Conservation (phyloP, 345 rosid species). For the Luvunga scandens region DNA sequence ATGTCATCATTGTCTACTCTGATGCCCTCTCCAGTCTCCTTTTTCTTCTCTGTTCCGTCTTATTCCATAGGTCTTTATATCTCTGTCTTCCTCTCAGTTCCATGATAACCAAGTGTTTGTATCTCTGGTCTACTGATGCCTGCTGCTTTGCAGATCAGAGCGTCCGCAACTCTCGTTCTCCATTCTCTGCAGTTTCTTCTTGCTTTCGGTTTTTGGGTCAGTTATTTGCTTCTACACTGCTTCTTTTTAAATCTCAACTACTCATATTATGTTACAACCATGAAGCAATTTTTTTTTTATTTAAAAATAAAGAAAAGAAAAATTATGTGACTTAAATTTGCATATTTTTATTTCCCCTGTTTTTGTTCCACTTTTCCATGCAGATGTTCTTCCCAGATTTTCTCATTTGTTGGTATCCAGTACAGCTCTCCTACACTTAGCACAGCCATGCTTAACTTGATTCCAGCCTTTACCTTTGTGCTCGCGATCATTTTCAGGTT, state of each 20-base stretch:
- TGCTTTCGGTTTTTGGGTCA: constrained; percentile 48
- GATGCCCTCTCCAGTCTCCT: no score
- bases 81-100: background rate
- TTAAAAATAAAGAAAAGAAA: no score
- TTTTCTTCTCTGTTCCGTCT: no score
- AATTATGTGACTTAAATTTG: no score
- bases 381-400: constrained; percentile 33
- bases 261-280: no score
- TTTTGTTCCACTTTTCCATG: background rate
- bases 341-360: background rate
- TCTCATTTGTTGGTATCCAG: constrained; percentile 49
- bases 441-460: constrained; percentile 56
- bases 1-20: constrained; percentile 19
- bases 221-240: background rate
- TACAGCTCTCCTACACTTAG: constrained; percentile 56
- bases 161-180: constrained; percentile 26
- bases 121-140: no score
- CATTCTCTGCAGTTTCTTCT: constrained; percentile 34
- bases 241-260: no score
- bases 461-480: constrained; percentile 61
- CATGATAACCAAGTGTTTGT: no score
- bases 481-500: constrained; percentile 61
- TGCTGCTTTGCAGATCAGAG: constrained; percentile 27
- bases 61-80: no score
- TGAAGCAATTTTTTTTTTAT: no score